Evolutionary conservation across 2,329 filamentous ascomycete species (phyloP).

Genomic region (Amesomyces nigricolor): DNA sequence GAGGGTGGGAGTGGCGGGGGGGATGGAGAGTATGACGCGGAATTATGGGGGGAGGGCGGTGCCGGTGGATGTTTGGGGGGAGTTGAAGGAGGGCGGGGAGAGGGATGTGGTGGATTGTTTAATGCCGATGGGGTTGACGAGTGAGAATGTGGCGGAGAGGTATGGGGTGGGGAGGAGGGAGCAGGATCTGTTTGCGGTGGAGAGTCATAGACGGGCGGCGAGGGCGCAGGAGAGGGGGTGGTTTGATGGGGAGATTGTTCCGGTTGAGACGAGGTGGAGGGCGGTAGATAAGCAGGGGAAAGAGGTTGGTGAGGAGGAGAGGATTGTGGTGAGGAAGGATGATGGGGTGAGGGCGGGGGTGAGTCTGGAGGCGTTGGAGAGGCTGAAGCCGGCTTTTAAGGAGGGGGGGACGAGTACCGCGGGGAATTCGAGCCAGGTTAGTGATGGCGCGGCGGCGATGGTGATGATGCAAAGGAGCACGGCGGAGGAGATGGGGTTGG

Average conservation of each 20-base stretch:
- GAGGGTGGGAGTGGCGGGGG: slow-evolving; percentile 70
- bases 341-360: slow-evolving; percentile 73
- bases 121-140: slow-evolving; percentile 90
- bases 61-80: slow-evolving; percentile 69
- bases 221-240: slow-evolving; percentile 61
- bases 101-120: slow-evolving; percentile 78
- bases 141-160: slow-evolving; percentile 77
- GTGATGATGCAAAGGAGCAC: slow-evolving; percentile 81
- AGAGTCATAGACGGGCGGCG: slow-evolving; percentile 68
- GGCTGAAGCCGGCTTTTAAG: slow-evolving; percentile 82
- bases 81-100: slow-evolving; percentile 44
- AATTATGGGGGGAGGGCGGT: slow-evolving; percentile 87
- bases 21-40: slow-evolving; percentile 94
- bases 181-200: slow-evolving; percentile 76
- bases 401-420: slow-evolving; percentile 78
- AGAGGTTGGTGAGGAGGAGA: slow-evolving; percentile 49
- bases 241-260: slow-evolving; percentile 75
- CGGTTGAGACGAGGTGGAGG: slow-evolving; percentile 66
- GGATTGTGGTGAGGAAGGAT: slow-evolving; percentile 66
- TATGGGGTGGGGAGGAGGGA: slow-evolving; percentile 69
- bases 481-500: slow-evolving; percentile 66
- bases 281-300: slow-evolving; percentile 55
- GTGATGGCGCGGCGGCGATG: slow-evolving; percentile 78
- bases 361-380: slow-evolving; percentile 63
- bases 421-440: slow-evolving; percentile 81